Conservation (phyloP, 2,329 filamentous ascomycete species). For the Verticillium klebahnii region DNA sequence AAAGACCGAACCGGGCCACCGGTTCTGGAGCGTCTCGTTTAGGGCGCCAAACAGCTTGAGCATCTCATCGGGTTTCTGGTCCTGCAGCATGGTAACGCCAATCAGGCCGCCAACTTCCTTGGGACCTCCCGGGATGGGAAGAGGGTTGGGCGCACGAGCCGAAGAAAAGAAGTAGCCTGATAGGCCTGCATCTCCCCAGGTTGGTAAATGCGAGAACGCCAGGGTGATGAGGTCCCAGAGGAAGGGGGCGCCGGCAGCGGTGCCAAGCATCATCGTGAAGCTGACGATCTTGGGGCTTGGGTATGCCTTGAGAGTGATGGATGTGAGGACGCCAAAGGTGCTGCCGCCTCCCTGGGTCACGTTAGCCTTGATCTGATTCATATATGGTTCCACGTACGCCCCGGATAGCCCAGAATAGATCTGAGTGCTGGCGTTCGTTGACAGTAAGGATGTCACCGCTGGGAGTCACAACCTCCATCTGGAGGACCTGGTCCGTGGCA, state of each 20-base stretch:
- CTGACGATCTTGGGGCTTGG: conserved; percentile 27
- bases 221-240: conserved; percentile 22
- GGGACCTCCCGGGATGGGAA: conserved; percentile 24
- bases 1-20: conserved; percentile 27
- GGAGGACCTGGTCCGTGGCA: conserved; percentile 57
- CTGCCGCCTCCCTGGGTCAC: conserved; percentile 47
- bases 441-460: conserved; percentile 43
- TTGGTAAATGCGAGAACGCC: conserved; percentile 34
- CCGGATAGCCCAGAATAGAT: conserved; percentile 61
- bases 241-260: conserved; percentile 21
- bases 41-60: conserved; percentile 26
- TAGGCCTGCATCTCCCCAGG: conserved; percentile 44
- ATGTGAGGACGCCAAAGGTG: conserved; percentile 57
- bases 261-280: conserved; percentile 16
- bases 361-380: not conserved
- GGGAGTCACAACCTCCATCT: conserved; percentile 52
- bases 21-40: conserved; percentile 29
- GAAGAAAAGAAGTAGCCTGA: conserved; percentile 38
- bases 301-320: conserved; percentile 50
- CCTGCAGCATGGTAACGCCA: conserved; percentile 65
- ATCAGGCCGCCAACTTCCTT: conserved; percentile 60
- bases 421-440: conserved; percentile 47
- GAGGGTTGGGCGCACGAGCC: conserved; percentile 27
- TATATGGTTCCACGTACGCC: conserved; percentile 33
- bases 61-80: conserved; percentile 17